phyloP scores from a whole-genome alignment of 805 yeast species.

The Wickerhamomyces silvicola region DNA sequence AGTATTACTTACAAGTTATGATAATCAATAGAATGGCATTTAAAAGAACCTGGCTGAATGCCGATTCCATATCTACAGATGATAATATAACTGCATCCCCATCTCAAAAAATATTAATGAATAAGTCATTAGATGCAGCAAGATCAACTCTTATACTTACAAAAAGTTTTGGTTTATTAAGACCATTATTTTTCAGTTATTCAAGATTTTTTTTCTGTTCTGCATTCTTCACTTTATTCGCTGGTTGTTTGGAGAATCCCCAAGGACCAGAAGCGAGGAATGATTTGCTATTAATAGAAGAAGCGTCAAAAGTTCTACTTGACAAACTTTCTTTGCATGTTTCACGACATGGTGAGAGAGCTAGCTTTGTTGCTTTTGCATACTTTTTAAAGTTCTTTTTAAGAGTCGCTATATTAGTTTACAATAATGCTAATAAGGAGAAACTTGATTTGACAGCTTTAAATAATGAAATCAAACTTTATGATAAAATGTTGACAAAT shows the following conservation, averaged over 20 bases:
- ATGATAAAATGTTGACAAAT: not conserved
- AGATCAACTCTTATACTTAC: slow-evolving; percentile 12
- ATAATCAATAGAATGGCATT: slow-evolving; percentile 23
- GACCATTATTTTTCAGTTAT: slow-evolving; percentile 9
- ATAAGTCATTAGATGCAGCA: slow-evolving; percentile 16
- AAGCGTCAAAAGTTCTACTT: slow-evolving; percentile 5
- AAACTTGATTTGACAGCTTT: slow-evolving; percentile 5
- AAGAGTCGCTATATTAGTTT: slow-evolving; percentile 15
- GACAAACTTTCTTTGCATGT: slow-evolving; percentile 1
- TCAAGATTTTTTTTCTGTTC: slow-evolving; percentile 16
- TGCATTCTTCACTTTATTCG: slow-evolving; percentile 20
- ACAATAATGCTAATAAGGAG: slow-evolving; percentile 8
- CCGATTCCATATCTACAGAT: slow-evolving; percentile 8
- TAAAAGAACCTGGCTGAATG: slow-evolving; percentile 19
- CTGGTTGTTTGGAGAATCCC: slow-evolving; percentile 19
- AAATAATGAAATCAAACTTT: slow-evolving; percentile 7
- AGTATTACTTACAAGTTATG: slow-evolving; percentile 14
- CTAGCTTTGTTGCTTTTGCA: slow-evolving; percentile 7
- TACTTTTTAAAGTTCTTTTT: slow-evolving; percentile 14
- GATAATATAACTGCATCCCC: slow-evolving; percentile 5
- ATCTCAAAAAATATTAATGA: slow-evolving; percentile 13
- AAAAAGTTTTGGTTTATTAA: slow-evolving; percentile 2
- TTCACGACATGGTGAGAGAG: slow-evolving; percentile 4
- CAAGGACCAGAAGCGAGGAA: slow-evolving; percentile 4
- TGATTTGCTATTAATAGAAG: slow-evolving; percentile 12